These are phyloP conservation scores for Fusarium sp. DNA, from an alignment of 2,329 filamentous ascomycete species.

Conservation along the genomic window DNA sequence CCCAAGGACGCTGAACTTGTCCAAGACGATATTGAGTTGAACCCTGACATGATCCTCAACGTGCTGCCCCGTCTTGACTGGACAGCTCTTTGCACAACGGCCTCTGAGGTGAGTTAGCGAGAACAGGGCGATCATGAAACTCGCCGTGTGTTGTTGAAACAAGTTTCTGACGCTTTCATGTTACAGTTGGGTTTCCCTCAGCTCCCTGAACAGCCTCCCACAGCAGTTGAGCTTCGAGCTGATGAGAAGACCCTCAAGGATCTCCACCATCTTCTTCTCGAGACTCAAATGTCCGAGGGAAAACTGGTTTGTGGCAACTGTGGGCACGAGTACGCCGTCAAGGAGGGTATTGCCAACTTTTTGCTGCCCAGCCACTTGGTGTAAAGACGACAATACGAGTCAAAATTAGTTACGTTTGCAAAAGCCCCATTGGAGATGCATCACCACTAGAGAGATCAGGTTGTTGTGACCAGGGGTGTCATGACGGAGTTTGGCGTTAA, in stretches of 20 bases:
- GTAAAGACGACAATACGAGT: conserved; percentile 38
- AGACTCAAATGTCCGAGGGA: conserved; percentile 89
- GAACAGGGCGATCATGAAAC: not conserved
- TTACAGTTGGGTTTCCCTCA: conserved; percentile 78
- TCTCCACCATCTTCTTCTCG: conserved; percentile 81
- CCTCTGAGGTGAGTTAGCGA: conserved; percentile 70
- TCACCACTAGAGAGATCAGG: not conserved
- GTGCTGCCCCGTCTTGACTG: conserved; percentile 89
- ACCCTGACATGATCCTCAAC: conserved; percentile 81
- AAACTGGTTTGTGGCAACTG: conserved; percentile 91
- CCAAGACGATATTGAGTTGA: conserved; percentile 83
- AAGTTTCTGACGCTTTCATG: conserved; percentile 6
- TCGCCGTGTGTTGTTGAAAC: not conserved
- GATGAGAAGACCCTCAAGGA: conserved; percentile 78
- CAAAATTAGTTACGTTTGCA: not conserved
- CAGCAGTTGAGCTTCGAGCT: conserved; percentile 65
- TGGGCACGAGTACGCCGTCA: conserved; percentile 91
- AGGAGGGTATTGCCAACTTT: conserved; percentile 97
- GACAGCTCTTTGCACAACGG: conserved; percentile 78
- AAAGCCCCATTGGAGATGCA: not conserved
- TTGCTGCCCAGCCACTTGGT: conserved; percentile 92
- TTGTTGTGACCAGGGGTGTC: conserved; percentile 14
- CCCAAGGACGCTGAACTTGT: conserved; percentile 92
- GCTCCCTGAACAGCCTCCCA: conserved; percentile 71
- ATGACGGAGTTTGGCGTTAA: conserved; percentile 40